These are phyloP conservation scores for Aspergillus panamensis DNA, from an alignment of 495 filamentous ascomycete genomes.

Conservation along the genomic window DNA sequence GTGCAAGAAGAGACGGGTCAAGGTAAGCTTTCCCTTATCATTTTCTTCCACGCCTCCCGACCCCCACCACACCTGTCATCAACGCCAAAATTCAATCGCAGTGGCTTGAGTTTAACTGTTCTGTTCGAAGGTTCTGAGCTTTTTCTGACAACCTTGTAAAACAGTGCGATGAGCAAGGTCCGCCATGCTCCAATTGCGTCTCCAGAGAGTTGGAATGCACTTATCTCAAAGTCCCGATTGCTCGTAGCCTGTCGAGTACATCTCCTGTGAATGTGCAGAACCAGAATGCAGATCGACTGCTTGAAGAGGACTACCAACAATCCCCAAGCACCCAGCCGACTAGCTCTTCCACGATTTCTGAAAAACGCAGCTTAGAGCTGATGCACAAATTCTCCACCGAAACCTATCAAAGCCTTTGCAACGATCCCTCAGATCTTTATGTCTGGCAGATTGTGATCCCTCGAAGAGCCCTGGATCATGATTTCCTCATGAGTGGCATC, in stretches of 20 bases:
- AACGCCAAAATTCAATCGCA: no score
- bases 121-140: no score
- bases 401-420: conserved; percentile 36
- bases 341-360: conserved; percentile 21
- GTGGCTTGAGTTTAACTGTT: no score
- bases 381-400: conserved; percentile 45
- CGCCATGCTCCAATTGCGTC: conserved; percentile 44
- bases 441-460: conserved; percentile 44
- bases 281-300: background rate
- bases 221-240: conserved; percentile 30
- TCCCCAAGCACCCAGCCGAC: background rate
- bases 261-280: background rate
- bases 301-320: conserved; percentile 3
- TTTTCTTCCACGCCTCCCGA: background rate
- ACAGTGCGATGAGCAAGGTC: conserved; percentile 46
- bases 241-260: conserved; percentile 15
- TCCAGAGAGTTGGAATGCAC: conserved; percentile 40
- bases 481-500: conserved; percentile 55
- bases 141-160: no score
- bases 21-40: conserved; percentile 31
- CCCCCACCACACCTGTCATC: background rate
- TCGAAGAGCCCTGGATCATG: conserved; percentile 44
- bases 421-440: conserved; percentile 25
- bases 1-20: conserved; percentile 56
- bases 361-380: conserved; percentile 35